These are phyloP conservation scores for Meira miltonrushii DNA, from an alignment of 1,284 basidiomycete genomes.

Conservation along the genomic window DNA sequence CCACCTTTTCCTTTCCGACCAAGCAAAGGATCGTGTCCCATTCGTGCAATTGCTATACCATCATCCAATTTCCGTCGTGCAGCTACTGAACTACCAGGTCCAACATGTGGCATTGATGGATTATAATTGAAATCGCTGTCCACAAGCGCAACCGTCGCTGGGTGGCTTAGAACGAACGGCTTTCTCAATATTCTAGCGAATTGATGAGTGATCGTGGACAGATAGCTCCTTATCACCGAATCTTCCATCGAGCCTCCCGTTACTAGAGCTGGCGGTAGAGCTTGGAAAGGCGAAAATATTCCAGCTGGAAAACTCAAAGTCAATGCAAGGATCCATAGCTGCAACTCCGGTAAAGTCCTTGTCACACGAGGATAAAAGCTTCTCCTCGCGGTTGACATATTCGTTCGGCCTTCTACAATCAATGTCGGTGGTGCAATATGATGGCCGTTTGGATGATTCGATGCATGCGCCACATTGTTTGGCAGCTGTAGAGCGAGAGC, in stretches of 20 bases:
- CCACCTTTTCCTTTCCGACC: conserved; percentile 1
- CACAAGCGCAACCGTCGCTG: conserved; percentile 27
- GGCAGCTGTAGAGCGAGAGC: conserved; percentile 5
- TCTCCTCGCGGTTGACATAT: conserved; percentile 3
- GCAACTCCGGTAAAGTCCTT: conserved; percentile 1
- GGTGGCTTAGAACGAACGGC: conserved; percentile 20
- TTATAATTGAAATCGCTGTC: conserved; percentile 11
- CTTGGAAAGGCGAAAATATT: conserved; percentile 6
- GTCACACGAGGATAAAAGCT: conserved; percentile 9
- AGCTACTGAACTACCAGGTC: conserved; percentile 1
- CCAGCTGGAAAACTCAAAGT: conserved; percentile 5
- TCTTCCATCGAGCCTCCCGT: not conserved
- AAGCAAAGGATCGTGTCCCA: conserved; percentile 1
- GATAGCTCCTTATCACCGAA: not conserved
- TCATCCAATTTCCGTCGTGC: conserved; percentile 6
- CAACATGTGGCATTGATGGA: conserved; percentile 8
- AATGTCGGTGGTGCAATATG: conserved; percentile 4
- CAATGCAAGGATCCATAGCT: conserved; percentile 9
- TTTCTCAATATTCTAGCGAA: conserved; percentile 4
- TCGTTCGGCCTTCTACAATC: conserved; percentile 8
- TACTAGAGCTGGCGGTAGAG: not conserved
- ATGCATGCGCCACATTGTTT: not conserved
- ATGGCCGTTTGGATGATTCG: not conserved
- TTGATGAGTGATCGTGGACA: not conserved
- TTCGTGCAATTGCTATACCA: conserved; percentile 1